phyloP scores from a whole-genome alignment of 2,329 filamentous ascomycete genomes.

The Pseudocercospora fuligena region DNA sequence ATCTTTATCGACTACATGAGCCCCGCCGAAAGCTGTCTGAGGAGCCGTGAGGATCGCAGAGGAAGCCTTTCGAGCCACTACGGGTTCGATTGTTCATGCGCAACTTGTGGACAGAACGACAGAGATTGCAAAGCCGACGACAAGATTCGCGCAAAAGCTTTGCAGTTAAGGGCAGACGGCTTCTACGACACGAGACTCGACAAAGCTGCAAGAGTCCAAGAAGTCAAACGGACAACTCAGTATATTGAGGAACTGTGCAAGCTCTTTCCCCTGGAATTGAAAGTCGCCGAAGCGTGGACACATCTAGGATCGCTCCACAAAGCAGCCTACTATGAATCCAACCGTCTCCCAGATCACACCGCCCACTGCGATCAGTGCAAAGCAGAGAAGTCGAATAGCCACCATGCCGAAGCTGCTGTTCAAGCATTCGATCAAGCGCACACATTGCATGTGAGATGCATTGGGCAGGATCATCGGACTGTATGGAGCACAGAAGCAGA shows the following conservation, averaged over 20 bases:
- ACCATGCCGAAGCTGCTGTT: neutral
- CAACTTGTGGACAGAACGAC: no score
- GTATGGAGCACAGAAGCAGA: neutral
- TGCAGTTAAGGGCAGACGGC: no score
- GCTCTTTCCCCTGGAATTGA: neutral
- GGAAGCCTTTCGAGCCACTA: no score
- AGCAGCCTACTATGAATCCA: neutral
- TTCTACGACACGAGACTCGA: no score
- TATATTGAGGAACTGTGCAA: neutral
- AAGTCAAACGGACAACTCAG: neutral
- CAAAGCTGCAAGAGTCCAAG: neutral
- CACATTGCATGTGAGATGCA: neutral
- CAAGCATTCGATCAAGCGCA: neutral
- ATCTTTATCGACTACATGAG: no score
- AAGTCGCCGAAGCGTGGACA: neutral
- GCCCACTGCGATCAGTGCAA: neutral
- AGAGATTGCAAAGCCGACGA: no score
- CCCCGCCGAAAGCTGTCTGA: no score
- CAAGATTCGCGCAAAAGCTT: no score
- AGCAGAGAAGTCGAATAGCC: neutral
- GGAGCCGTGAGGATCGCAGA: no score
- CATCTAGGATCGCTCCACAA: neutral
- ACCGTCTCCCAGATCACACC: neutral
- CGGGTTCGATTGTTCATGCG: no score
- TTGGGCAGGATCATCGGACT: neutral